A percentile compares a stretch with the other conserved stretches of the same genome.
These are phyloP conservation scores for Ascocoryne sarcoides DNA, from an alignment of 2,329 filamentous ascomycete species.

Conservation along the genomic window DNA sequence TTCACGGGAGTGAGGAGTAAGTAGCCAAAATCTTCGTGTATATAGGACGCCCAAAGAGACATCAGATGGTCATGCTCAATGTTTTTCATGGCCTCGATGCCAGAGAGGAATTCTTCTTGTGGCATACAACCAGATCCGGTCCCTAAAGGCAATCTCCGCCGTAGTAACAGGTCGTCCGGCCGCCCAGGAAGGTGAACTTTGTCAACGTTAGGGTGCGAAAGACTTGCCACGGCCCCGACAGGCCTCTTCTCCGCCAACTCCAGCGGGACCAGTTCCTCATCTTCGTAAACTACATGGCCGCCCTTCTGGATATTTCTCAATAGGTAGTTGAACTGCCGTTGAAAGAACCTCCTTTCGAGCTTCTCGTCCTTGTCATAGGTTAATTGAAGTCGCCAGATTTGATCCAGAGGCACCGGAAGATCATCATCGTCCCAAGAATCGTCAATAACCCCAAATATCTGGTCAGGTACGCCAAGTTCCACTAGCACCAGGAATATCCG, in stretches of 20 bases:
- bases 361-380: slow-evolving; percentile 50
- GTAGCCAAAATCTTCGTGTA: slow-evolving; percentile 53
- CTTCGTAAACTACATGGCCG: slow-evolving; percentile 53
- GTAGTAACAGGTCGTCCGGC: slow-evolving; percentile 47
- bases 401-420: slow-evolving; percentile 57
- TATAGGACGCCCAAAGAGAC: slow-evolving; percentile 65
- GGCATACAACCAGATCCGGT: slow-evolving; percentile 36
- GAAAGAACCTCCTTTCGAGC: slow-evolving; percentile 60
- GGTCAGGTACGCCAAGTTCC: slow-evolving; percentile 60
- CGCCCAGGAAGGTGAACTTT: slow-evolving; percentile 55
- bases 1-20: slow-evolving; percentile 57
- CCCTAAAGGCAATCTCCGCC: slow-evolving; percentile 48
- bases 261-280: slow-evolving; percentile 61
- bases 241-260: slow-evolving; percentile 53
- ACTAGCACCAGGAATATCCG: slow-evolving; percentile 63
- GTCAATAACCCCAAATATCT: slow-evolving; percentile 68
- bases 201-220: slow-evolving; percentile 39
- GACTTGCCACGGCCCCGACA: slow-evolving; percentile 33
- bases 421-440: slow-evolving; percentile 71
- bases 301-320: slow-evolving; percentile 53
- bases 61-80: slow-evolving; percentile 61
- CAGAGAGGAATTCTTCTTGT: slow-evolving; percentile 48
- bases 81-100: slow-evolving; percentile 48
- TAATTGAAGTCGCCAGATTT: slow-evolving; percentile 54
- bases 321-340: slow-evolving; percentile 63